Evolutionary conservation across 2,329 filamentous ascomycete species (phyloP), one percentile per base, ranked within the genome.

Genomic region (Hypoxylon sp.): DNA sequence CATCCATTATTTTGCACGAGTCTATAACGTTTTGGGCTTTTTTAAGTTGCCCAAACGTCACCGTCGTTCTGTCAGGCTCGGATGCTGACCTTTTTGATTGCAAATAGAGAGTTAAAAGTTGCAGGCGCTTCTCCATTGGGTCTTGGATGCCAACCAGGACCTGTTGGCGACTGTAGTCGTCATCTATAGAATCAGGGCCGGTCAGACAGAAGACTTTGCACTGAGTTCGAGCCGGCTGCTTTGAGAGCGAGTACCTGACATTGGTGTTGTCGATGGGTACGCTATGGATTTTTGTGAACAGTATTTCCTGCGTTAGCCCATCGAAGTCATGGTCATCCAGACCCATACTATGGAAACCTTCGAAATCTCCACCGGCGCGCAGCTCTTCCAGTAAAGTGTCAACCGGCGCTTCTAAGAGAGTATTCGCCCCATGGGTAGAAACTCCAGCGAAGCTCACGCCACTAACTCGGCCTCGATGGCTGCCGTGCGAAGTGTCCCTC

Each of bases 401-500:
- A 50, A 92, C 84, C 0, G 90, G 91, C 1, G 88, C 86, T 73
- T 92, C 91, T 19, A 91, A 80, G 63, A 89, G 80, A 63, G 81
- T 81, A 45, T 70, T 72, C 5, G 61, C 55, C 6, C 65, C 57
- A 28, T 85, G 83, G 59, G 77, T 82, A 60, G 82, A 81, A 60
- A 76, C 80, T n/a, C 72, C 73, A 45, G 71, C 75, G 32, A 78
- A 73, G 67, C 75, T 77, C 3, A 80, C 81, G 19, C 83, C 81
- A 57, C 92, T 94, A 49, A 83, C 83, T 46, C 92, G 87, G 36
- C 86, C 84, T 60, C 88, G 87, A 58, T 88, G 85, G 59, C 86
- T 89, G 30, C 91, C 91, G 69, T 96, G 87, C 1, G 94, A 97
- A 58, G 96, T 90, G 5, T 89, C 86, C 65, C 91, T 87, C 70